These are phyloP conservation scores for Tephrocybe sp. DNA, from an alignment of 768 basidiomycete genomes.

Conservation along the genomic window DNA sequence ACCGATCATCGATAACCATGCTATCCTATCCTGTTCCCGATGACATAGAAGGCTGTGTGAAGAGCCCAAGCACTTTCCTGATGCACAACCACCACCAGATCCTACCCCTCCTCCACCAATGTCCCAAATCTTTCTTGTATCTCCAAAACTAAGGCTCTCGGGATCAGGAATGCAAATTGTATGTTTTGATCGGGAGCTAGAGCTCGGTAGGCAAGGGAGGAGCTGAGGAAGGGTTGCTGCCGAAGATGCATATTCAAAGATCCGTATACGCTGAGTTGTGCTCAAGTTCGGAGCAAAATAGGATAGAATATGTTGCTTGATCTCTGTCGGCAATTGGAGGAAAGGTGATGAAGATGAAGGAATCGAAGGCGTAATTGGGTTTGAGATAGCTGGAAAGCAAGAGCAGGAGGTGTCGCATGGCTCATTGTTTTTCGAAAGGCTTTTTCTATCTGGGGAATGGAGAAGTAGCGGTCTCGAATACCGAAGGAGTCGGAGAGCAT, in stretches of 20 bases:
- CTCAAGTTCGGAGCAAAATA: slow-evolving; percentile 59
- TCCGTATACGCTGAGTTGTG: slow-evolving; percentile 47
- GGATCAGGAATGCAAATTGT: slow-evolving; percentile 31
- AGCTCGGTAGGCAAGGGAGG: slow-evolving; percentile 16
- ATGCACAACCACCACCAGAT: slow-evolving; percentile 22
- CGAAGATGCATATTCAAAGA: slow-evolving; percentile 50
- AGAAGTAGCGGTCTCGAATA: slow-evolving; percentile 51
- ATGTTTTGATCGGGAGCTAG: slow-evolving; percentile 1
- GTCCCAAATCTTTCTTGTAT: slow-evolving; percentile 9
- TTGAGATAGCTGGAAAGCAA: neutral
- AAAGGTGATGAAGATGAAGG: slow-evolving; percentile 28
- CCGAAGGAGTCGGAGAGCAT: slow-evolving; percentile 49
- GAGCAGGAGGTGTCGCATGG: slow-evolving; percentile 3
- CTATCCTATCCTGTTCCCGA: slow-evolving; percentile 38
- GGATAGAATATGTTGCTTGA: slow-evolving; percentile 55
- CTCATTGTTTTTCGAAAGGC: neutral
- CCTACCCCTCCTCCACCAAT: slow-evolving; percentile 19
- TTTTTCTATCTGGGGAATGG: slow-evolving; percentile 17
- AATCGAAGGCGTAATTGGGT: neutral
- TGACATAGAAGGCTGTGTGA: slow-evolving; percentile 35
- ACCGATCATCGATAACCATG: slow-evolving; percentile 45
- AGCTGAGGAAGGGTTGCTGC: slow-evolving; percentile 40
- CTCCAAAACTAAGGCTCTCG: slow-evolving; percentile 22
- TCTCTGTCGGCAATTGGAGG: slow-evolving; percentile 47
- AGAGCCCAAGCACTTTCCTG: slow-evolving; percentile 37